A percentile compares a stretch with the other conserved stretches of the same genome.
phyloP scores from a whole-genome alignment of 2,329 filamentous ascomycete species.

The Sclerotinia subarctica region DNA sequence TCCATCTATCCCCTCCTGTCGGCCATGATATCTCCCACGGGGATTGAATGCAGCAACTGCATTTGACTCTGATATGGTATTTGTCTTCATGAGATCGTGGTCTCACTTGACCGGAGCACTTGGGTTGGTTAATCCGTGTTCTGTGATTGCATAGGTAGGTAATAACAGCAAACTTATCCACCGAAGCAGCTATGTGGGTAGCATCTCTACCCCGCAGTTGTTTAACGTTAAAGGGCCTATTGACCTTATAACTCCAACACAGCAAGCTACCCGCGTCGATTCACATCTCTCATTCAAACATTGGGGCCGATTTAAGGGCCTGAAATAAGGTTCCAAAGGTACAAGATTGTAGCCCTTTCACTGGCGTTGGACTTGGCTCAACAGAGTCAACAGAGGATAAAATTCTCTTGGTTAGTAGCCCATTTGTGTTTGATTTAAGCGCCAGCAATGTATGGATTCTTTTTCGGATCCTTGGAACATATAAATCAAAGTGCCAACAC shows the following conservation, averaged over 20 bases:
- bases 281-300: neutral
- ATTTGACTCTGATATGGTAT: no score
- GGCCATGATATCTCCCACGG: no score
- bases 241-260: neutral
- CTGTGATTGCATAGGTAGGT: no score
- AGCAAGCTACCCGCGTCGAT: neutral
- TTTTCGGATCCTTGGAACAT: neutral
- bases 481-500: neutral
- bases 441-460: neutral
- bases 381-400: neutral
- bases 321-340: neutral
- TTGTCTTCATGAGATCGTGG: no score
- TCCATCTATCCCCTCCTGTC: neutral
- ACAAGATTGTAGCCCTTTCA: neutral
- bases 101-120: no score
- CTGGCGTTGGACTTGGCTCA: neutral
- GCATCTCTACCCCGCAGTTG: neutral
- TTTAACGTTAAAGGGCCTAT: neutral
- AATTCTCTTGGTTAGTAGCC: neutral
- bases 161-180: no score
- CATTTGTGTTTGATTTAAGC: conserved; percentile 1
- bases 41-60: no score
- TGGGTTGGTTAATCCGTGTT: no score
- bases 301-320: neutral
- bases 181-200: neutral